phyloP scores from a whole-genome alignment of 257 asterid species.

The Fraxinus cuspidata region DNA sequence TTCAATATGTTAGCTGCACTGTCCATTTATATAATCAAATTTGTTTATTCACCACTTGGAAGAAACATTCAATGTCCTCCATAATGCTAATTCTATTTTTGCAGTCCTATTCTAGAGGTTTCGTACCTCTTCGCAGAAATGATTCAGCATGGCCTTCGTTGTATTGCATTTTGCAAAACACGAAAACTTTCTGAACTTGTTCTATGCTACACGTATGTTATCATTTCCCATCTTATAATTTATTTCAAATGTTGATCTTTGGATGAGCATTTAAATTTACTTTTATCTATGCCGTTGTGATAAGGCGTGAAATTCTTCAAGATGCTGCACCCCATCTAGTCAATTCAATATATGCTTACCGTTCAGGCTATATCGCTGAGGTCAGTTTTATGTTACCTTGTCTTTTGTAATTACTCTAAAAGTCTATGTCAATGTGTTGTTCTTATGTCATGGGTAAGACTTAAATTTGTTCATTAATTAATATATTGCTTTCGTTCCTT shows the following conservation, averaged over 20 bases:
- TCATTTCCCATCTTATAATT: slow-evolving; percentile 21
- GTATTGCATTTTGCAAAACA: slow-evolving; percentile 93
- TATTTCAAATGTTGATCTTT: slow-evolving; percentile 26
- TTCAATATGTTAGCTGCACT: slow-evolving; percentile 10
- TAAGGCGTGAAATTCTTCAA: slow-evolving; percentile 85
- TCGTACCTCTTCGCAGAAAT: slow-evolving; percentile 86
- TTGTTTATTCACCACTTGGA: slow-evolving; percentile 14
- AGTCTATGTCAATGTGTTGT: background rate
- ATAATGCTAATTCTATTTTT: slow-evolving; percentile 25
- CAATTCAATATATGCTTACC: slow-evolving; percentile 67
- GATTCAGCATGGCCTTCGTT: slow-evolving; percentile 96
- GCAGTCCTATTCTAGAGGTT: slow-evolving; percentile 93
- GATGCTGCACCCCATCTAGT: slow-evolving; percentile 70
- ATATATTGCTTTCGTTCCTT: background rate
- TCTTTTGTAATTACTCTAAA: slow-evolving; percentile 17
- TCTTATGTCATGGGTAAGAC: background rate
- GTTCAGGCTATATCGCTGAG: slow-evolving; percentile 92
- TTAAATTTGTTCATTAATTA: background rate
- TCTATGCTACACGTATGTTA: slow-evolving; percentile 81
- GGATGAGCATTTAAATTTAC: slow-evolving; percentile 24
- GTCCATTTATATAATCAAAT: slow-evolving; percentile 18
- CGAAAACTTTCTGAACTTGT: slow-evolving; percentile 98
- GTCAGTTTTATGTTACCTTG: slow-evolving; percentile 45
- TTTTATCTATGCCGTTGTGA: slow-evolving; percentile 31
- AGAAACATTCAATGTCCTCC: slow-evolving; percentile 18